Percentiles rank a stretch among this genome's conserved stretches.
Evolutionary conservation across 2,329 filamentous ascomycete genomes (phyloP).

Genomic region (Ophiostoma fasciatum): DNA sequence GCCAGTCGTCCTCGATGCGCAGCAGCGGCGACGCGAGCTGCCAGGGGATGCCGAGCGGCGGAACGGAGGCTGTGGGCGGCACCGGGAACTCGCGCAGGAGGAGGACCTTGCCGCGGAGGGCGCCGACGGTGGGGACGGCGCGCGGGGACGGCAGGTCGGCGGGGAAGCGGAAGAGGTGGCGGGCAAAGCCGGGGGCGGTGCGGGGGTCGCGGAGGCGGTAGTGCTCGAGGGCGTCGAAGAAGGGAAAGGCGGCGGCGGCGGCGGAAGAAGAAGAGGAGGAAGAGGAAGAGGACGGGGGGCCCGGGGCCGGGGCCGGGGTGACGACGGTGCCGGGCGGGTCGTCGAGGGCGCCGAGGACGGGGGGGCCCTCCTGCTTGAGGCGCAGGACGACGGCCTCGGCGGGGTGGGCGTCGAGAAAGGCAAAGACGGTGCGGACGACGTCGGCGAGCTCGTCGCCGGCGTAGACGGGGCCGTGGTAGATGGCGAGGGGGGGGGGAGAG

Average conservation of each 20-base stretch:
- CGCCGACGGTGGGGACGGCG: conserved; percentile 27
- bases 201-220: conserved; percentile 22
- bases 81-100: conserved; percentile 31
- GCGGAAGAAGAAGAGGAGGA: too few relatives aligned
- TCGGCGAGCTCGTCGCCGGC: conserved; percentile 30
- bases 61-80: neutral
- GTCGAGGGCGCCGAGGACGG: conserved; percentile 15
- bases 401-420: conserved; percentile 30
- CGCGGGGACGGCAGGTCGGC: conserved; percentile 3
- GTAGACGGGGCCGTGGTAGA: conserved; percentile 31
- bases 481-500: conserved; percentile 22
- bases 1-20: conserved; percentile 31
- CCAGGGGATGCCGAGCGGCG: conserved; percentile 29
- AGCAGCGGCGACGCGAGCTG: conserved; percentile 24
- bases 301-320: neutral
- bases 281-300: too few relatives aligned
- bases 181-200: conserved; percentile 20
- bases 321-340: conserved; percentile 5
- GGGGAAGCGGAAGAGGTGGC: conserved; percentile 20
- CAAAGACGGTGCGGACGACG: conserved; percentile 27
- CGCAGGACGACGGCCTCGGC: conserved; percentile 34
- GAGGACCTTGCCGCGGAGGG: conserved; percentile 29
- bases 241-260: conserved; percentile 14
- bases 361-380: conserved; percentile 31
- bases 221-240: conserved; percentile 29